Conservation (phyloP, 495 filamentous ascomycete genomes). For the Copromyces sp. region DNA sequence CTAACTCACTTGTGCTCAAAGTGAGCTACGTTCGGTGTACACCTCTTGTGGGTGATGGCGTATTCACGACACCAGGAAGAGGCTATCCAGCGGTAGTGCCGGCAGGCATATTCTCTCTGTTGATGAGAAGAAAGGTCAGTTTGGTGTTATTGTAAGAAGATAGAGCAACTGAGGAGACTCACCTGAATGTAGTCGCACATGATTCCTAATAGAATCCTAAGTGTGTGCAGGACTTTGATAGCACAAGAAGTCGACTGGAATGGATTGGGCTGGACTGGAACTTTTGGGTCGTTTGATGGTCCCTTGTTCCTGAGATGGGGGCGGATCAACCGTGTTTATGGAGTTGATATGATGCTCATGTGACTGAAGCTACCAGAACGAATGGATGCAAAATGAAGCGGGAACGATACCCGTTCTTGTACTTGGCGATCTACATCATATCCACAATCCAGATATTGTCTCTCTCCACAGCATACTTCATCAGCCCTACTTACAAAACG, state of each 20-base stretch:
- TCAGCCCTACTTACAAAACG: background rate
- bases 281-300: background rate
- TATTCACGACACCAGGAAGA: conserved; percentile 18
- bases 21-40: conserved; percentile 14
- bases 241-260: background rate
- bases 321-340: background rate
- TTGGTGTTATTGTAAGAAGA: background rate
- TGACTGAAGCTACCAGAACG: background rate
- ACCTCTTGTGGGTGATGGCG: conserved; percentile 12
- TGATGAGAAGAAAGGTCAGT: background rate
- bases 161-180: background rate
- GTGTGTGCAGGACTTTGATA: background rate
- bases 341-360: background rate
- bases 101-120: conserved; percentile 17
- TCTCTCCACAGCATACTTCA: background rate
- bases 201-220: conserved; percentile 1
- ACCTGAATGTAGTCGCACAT: conserved; percentile 13
- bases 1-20: conserved; percentile 13
- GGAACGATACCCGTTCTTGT: background rate
- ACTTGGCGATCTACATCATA: background rate
- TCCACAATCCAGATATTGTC: background rate
- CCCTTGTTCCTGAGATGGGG: background rate
- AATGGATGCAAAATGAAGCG: background rate
- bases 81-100: conserved; percentile 20
- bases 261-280: too few relatives aligned